Conservation (phyloP, 345 rosid species). For the Eucalyptus cladocalyx region DNA sequence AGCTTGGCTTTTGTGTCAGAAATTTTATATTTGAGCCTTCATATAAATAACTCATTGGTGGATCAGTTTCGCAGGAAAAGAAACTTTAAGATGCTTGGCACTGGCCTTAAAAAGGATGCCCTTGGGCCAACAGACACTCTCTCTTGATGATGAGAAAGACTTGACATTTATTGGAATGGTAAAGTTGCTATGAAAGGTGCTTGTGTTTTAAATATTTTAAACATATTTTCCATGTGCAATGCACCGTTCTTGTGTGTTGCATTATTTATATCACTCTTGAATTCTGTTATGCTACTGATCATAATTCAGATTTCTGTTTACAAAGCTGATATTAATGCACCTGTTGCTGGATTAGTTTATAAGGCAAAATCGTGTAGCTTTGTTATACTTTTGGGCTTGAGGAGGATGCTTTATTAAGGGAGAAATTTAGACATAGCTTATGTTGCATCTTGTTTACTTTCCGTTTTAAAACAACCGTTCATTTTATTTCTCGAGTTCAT, state of each 20-base stretch:
- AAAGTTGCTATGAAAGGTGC: constrained; percentile 43
- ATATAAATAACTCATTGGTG: constrained; percentile 7
- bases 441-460: not conserved
- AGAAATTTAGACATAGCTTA: not conserved
- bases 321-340: not conserved
- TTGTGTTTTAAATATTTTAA: not conserved
- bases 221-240: not conserved
- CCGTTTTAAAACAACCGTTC: not conserved
- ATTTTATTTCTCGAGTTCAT: not conserved
- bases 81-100: constrained; percentile 88
- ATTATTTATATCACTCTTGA: not conserved
- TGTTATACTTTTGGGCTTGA: not conserved
- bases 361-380: not conserved
- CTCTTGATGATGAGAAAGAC: constrained; percentile 82
- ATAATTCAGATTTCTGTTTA: not conserved
- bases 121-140: constrained; percentile 51
- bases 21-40: not conserved
- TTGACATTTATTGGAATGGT: constrained; percentile 99
- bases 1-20: not conserved
- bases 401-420: not conserved
- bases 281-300: not conserved
- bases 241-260: not conserved
- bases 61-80: constrained; percentile 90
- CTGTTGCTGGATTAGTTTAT: not conserved
- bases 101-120: constrained; percentile 85